Evolutionary conservation across 352 stramenopile species (phyloP).

Genomic region (Aphanomyces cochlioides): DNA sequence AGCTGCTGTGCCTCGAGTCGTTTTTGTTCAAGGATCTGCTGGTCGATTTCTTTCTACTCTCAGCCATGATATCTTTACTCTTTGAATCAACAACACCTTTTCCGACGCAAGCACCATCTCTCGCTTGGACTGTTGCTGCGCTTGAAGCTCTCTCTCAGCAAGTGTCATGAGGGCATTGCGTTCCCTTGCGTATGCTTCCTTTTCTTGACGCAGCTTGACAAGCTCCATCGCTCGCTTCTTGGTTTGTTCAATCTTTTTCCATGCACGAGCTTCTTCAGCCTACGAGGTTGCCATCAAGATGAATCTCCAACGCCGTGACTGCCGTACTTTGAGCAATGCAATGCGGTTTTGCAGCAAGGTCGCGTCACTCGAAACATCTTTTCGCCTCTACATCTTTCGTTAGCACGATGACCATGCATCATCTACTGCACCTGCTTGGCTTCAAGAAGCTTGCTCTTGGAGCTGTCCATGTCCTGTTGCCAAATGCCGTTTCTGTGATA

Average conservation of each 20-base stretch:
- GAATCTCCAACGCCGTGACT: not conserved
- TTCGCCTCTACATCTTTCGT: slow-evolving; percentile 43
- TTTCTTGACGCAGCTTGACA: slow-evolving; percentile 62
- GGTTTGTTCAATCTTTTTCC: slow-evolving; percentile 84
- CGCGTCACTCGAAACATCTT: slow-evolving; percentile 72
- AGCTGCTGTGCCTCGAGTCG: slow-evolving; percentile 63
- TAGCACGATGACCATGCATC: too few relatives aligned
- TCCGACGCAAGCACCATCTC: slow-evolving; percentile 76
- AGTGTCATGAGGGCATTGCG: slow-evolving; percentile 55
- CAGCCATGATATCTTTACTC: slow-evolving; percentile 29
- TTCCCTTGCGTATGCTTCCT: slow-evolving; percentile 55
- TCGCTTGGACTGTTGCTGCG: slow-evolving; percentile 64
- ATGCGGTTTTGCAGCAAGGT: slow-evolving; percentile 77
- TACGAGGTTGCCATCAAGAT: not conserved
- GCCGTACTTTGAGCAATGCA: slow-evolving; percentile 54
- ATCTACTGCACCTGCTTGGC: slow-evolving; percentile 56
- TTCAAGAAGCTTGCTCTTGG: slow-evolving; percentile 69
- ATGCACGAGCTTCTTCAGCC: slow-evolving; percentile 73
- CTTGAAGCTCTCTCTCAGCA: slow-evolving; percentile 60
- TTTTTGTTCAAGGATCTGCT: slow-evolving; percentile 62
- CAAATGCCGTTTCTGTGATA: not conserved
- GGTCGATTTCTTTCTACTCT: slow-evolving; percentile 67
- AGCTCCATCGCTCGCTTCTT: slow-evolving; percentile 64
- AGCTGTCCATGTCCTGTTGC: slow-evolving; percentile 38
- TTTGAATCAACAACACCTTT: slow-evolving; percentile 38